Evolutionary conservation across 306 rosid genomes (phyloP).

Genomic region (Leucaena leucocephala): DNA sequence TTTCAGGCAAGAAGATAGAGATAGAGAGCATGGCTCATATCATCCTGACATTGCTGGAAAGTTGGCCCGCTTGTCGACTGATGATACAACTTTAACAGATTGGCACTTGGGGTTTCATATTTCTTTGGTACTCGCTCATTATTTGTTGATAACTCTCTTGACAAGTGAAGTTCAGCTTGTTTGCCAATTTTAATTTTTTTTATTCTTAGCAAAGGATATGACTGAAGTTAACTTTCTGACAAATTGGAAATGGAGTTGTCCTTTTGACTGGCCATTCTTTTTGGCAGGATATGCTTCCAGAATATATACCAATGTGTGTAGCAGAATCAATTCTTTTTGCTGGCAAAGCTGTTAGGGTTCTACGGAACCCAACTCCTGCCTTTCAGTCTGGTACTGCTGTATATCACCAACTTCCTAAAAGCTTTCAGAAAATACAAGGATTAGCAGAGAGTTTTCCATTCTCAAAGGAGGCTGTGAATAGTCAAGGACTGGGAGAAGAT

Average conservation of each 20-base stretch:
- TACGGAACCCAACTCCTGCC: constrained; percentile 85
- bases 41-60: constrained; percentile 67
- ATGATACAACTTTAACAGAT: constrained; percentile 75
- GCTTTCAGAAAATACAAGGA: constrained; percentile 71
- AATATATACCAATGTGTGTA: constrained; percentile 82
- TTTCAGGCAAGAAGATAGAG: constrained; percentile 91
- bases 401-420: constrained; percentile 65
- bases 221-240: not conserved
- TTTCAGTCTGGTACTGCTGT: constrained; percentile 63
- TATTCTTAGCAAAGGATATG: not conserved
- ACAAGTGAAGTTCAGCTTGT: constrained; percentile 18
- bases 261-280: not conserved
- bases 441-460: constrained; percentile 62
- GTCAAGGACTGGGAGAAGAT: constrained; percentile 55
- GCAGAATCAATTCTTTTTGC: constrained; percentile 95
- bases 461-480: constrained; percentile 61
- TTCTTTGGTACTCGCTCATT: constrained; percentile 59
- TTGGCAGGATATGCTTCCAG: constrained; percentile 92
- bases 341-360: constrained; percentile 93
- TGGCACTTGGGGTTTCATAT: constrained; percentile 98
- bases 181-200: constrained; percentile 19
- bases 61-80: constrained; percentile 70
- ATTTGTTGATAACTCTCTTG: constrained; percentile 4
- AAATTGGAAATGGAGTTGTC: not conserved
- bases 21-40: constrained; percentile 61